Evolutionary conservation across 2,329 filamentous ascomycete genomes (phyloP).

Genomic region (Pestalotiopsis sp.): DNA sequence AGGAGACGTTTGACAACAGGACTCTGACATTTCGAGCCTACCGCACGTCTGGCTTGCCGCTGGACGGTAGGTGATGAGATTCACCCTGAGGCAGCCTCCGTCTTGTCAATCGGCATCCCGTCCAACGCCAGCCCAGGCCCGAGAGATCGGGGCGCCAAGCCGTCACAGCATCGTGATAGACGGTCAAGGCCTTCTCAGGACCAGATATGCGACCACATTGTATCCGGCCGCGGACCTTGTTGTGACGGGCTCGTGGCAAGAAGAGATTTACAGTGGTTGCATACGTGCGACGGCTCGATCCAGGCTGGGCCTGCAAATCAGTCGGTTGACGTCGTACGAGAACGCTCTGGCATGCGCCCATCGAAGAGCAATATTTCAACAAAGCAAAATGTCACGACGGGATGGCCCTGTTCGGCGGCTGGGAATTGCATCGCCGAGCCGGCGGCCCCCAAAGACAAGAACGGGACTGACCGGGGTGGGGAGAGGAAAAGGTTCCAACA

Average conservation of each 20-base stretch:
- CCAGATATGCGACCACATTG: neutral
- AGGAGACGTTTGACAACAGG: neutral
- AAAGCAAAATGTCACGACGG: neutral
- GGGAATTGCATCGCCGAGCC: constrained; percentile 1
- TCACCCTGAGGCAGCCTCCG: neutral
- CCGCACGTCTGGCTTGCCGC: neutral
- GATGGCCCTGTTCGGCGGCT: neutral
- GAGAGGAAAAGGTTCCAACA: neutral
- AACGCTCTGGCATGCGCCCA: neutral
- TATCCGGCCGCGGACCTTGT: neutral
- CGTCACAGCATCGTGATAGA: neutral
- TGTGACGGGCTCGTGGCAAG: neutral
- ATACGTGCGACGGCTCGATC: neutral
- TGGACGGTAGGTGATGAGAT: neutral
- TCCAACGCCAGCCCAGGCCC: neutral
- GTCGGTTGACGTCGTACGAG: constrained; percentile 1
- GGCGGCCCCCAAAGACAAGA: neutral
- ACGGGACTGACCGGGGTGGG: neutral
- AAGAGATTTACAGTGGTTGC: neutral
- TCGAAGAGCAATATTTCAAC: neutral
- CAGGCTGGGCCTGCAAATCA: neutral
- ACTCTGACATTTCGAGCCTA: neutral
- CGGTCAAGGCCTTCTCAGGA: neutral
- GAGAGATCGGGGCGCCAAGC: neutral
- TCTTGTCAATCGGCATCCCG: neutral